Conservation (phyloP, 2,329 filamentous ascomycete species). For the Didymosphaeria variabile region DNA sequence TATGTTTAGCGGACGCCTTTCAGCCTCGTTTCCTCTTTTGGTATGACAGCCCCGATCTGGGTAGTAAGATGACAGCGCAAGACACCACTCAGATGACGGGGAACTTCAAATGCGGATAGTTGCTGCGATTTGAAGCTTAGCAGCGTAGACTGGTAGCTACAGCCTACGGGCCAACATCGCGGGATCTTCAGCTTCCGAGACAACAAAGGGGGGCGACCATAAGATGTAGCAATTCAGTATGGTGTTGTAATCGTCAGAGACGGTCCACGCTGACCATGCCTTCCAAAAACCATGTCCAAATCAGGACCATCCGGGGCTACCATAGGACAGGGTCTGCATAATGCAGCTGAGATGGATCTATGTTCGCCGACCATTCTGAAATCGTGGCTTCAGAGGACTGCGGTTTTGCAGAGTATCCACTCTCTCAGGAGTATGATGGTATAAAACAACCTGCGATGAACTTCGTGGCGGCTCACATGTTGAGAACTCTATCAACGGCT, state of each 20-base stretch:
- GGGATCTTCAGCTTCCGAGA: background rate
- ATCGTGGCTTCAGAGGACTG: conserved; percentile 5
- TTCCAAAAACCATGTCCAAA: background rate
- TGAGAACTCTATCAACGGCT: background rate
- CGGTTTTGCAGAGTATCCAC: background rate
- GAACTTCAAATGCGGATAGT: background rate
- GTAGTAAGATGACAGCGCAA: background rate
- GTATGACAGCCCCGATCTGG: background rate
- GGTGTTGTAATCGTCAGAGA: background rate
- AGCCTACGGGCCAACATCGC: background rate
- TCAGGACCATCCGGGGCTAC: background rate
- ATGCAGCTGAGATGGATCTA: background rate
- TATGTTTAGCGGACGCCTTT: conserved; percentile 12
- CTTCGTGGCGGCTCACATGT: conserved; percentile 1
- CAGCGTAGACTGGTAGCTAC: background rate
- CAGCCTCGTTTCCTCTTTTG: conserved; percentile 1
- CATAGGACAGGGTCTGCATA: background rate
- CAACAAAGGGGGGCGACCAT: background rate
- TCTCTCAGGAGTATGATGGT: background rate
- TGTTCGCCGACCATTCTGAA: conserved; percentile 4
- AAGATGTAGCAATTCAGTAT: background rate
- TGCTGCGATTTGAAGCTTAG: background rate
- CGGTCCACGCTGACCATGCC: background rate
- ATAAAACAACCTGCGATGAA: background rate
- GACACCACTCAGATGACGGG: background rate